Percentiles rank a stretch among this genome's conserved stretches.
Evolutionary conservation across 1,284 basidiomycete species (phyloP).

Genomic region (Puccinia sorghi): DNA sequence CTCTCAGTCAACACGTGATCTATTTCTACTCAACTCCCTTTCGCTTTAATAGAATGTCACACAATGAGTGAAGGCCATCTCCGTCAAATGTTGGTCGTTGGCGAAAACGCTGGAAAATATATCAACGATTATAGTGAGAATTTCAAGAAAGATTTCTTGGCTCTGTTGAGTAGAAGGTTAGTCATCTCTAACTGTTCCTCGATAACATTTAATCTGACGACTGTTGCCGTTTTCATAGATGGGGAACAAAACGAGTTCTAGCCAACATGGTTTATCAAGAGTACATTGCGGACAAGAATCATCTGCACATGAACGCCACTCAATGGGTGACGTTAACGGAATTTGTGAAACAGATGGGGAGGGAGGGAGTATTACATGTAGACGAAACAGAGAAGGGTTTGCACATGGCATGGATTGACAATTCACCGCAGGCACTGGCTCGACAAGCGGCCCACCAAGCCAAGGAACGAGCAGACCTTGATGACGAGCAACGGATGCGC

Average conservation of each 20-base stretch:
- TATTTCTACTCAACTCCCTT: not conserved
- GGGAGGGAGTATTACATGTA: conserved; percentile 81
- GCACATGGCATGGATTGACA: conserved; percentile 97
- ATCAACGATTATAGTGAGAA: conserved; percentile 84
- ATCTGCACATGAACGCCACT: conserved; percentile 98
- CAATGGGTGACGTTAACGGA: conserved; percentile 95
- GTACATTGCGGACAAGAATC: conserved; percentile 90
- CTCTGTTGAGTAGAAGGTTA: conserved; percentile 76
- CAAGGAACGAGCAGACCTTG: conserved; percentile 85
- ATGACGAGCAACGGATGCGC: conserved; percentile 91
- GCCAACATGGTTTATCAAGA: conserved; percentile 98
- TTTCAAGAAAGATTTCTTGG: conserved; percentile 90
- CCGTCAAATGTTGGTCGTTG: conserved; percentile 92
- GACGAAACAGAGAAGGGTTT: conserved; percentile 98
- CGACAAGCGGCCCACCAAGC: conserved; percentile 88
- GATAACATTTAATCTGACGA: conserved; percentile 9
- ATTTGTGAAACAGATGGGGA: conserved; percentile 86
- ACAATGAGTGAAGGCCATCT: conserved; percentile 82
- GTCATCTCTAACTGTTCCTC: conserved; percentile 53
- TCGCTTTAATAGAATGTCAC: conserved; percentile 61
- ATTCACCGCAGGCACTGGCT: conserved; percentile 84
- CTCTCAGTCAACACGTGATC: conserved; percentile 16
- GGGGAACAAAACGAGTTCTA: conserved; percentile 86
- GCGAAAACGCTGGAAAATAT: conserved; percentile 84
- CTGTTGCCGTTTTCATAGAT: conserved; percentile 60